Conservation (phyloP, 495 filamentous ascomycete genomes). For the Penicillium macrosclerotiorum region DNA sequence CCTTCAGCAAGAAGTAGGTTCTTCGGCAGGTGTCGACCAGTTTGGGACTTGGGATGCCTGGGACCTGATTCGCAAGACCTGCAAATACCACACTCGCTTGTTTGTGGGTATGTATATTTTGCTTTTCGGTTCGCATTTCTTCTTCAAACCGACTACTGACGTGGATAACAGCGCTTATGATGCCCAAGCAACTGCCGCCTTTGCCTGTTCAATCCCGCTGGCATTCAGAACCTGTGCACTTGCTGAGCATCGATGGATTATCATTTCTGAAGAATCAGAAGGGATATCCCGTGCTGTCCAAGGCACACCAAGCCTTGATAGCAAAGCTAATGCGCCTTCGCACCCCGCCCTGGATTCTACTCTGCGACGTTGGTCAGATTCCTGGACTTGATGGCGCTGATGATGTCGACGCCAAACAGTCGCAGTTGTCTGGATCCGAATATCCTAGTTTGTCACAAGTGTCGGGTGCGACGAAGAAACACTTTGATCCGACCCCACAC, state of each 20-base stretch:
- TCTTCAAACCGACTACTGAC: neutral
- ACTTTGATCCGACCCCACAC: conserved; percentile 62
- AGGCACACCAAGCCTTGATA: conserved; percentile 74
- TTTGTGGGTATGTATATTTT: conserved; percentile 74
- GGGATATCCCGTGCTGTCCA: conserved; percentile 80
- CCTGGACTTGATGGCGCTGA: conserved; percentile 49
- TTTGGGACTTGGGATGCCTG: conserved; percentile 90
- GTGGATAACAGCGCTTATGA: conserved; percentile 58
- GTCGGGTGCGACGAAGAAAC: conserved; percentile 44
- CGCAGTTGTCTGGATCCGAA: conserved; percentile 45
- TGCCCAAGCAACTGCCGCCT: conserved; percentile 77
- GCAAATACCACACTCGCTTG: conserved; percentile 79
- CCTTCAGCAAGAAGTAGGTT: conserved; percentile 29
- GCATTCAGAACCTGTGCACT: conserved; percentile 87
- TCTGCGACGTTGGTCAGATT: conserved; percentile 72
- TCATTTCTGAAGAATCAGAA: conserved; percentile 76
- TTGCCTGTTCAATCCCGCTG: conserved; percentile 77
- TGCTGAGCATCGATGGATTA: conserved; percentile 64
- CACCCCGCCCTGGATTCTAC: conserved; percentile 73
- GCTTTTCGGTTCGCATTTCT: neutral
- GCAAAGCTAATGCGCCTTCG: conserved; percentile 80
- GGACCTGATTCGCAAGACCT: conserved; percentile 81
- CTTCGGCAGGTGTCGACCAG: conserved; percentile 51
- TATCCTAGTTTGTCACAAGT: conserved; percentile 69
- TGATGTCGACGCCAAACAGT: conserved; percentile 23